These are phyloP conservation scores for Blastobotrys robertii DNA, from an alignment of 805 yeast genomes.

Conservation along the genomic window DNA sequence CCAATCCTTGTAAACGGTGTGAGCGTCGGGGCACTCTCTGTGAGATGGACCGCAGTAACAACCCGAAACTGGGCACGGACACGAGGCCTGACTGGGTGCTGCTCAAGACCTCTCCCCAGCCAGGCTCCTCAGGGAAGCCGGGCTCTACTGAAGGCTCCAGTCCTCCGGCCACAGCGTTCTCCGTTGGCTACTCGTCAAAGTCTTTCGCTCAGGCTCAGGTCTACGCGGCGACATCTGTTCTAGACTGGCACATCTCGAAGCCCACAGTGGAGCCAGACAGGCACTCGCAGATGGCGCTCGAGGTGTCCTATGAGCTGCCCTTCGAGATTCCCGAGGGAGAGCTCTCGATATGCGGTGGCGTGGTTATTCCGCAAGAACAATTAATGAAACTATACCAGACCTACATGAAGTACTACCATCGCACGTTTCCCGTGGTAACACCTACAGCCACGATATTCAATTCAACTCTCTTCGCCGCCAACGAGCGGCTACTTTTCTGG, in stretches of 20 bases:
- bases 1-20: constrained; percentile 10
- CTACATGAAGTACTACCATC: constrained; percentile 8
- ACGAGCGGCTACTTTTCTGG: constrained; percentile 5
- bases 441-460: neutral
- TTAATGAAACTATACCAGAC: neutral
- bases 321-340: constrained; percentile 2
- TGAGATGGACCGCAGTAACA: constrained; percentile 1
- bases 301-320: neutral
- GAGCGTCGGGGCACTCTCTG: constrained; percentile 3
- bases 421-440: constrained; percentile 8
- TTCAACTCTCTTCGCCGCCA: neutral
- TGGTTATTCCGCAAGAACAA: neutral
- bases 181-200: neutral
- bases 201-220: neutral
- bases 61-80: neutral
- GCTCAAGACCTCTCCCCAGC: no score
- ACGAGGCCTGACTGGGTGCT: no score
- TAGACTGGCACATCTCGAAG: neutral
- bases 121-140: no score
- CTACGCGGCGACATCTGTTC: neutral
- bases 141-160: no score
- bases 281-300: neutral
- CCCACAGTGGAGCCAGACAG: neutral
- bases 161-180: neutral
- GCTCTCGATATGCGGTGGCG: neutral